phyloP scores from a whole-genome alignment of 805 yeast species.

The Lipomyces sp. region DNA sequence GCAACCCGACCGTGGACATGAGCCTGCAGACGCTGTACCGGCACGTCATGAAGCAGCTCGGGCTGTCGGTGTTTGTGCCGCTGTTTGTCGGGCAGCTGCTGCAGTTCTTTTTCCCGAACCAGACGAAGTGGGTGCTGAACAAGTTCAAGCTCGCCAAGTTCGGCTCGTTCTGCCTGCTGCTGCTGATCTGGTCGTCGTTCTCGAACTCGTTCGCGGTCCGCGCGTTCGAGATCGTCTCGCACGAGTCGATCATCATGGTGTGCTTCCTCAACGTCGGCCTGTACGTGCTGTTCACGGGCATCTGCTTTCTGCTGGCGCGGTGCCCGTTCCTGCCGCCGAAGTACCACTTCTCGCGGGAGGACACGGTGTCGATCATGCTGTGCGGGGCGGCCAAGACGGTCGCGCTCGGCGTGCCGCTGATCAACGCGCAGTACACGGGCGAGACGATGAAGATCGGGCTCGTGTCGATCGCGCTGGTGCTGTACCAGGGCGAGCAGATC shows the following conservation, averaged over 20 bases:
- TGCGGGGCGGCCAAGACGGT: constrained; percentile 95
- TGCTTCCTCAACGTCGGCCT: constrained; percentile 81
- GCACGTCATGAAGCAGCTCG: constrained; percentile 83
- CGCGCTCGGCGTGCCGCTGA: constrained; percentile 80
- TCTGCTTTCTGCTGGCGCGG: constrained; percentile 60
- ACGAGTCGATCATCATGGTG: constrained; percentile 66
- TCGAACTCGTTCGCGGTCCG: constrained; percentile 67
- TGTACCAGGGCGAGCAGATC: constrained; percentile 86
- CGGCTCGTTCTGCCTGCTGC: constrained; percentile 72
- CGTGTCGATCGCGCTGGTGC: constrained; percentile 73
- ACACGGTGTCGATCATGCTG: constrained; percentile 74
- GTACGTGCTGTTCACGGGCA: constrained; percentile 67
- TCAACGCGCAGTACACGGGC: constrained; percentile 77
- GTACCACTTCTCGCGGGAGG: constrained; percentile 65
- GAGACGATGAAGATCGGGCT: constrained; percentile 55
- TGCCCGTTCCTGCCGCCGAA: constrained; percentile 50
- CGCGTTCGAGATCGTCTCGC: constrained; percentile 70
- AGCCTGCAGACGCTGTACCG: constrained; percentile 52
- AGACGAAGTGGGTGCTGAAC: constrained; percentile 56
- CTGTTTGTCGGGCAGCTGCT: constrained; percentile 82
- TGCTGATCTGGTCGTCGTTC: constrained; percentile 57
- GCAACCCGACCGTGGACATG: constrained; percentile 66
- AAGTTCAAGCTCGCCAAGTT: constrained; percentile 65
- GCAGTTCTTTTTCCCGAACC: constrained; percentile 66
- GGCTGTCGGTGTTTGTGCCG: constrained; percentile 79